Evolutionary conservation across 805 yeast genomes (phyloP), one percentile per base, ranked within the genome.

Genomic region (Yarrowia sp.): DNA sequence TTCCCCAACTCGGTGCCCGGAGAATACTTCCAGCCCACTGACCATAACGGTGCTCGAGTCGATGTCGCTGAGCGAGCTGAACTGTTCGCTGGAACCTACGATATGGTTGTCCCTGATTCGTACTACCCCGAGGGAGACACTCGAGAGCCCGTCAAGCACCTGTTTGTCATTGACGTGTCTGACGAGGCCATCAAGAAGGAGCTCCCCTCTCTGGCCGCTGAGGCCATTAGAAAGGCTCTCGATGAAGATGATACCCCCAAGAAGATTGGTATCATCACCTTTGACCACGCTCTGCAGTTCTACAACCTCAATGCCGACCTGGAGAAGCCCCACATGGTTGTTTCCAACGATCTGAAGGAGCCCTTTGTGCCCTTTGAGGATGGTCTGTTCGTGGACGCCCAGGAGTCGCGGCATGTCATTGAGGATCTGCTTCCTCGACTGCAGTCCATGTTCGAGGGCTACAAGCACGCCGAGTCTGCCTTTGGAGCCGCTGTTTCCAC

Each of bases 311-410:
- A 83, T 17, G 81, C 89, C 0, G 77, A 78, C 2, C 79, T 86
- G 42, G 86, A 85, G 17, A 82, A 85, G 55, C 83, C 92, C 2
- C 84, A 83, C 52, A 82, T 88, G 68, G 81, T 85, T 40, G 80
- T 90, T 9, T 84, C 90, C 24, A 81, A 87, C 10, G 98, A 92
- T 73, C 75, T 91, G 36, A 86, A 84, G 6, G 93, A 89, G 47
- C 89, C 93, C 6, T 92, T 92, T 72, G 79, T 92, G n/a, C 98
- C 98, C 3, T 82, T 92, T 70, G 79, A 79, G 68, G 75, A 72
- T 0, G 97, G 97, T 0, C 77, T 92, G 38, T 92, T 92, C 76
- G 96, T 86, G 9, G 92, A 90, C 71, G 92, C 97, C 0, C 79
- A 78, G 9, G 92, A 88, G 66, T 84, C 92, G 14, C 80, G 86